Evolutionary conservation across 1,284 basidiomycete species (phyloP).

Genomic region (Paramarasmius palmivorus): DNA sequence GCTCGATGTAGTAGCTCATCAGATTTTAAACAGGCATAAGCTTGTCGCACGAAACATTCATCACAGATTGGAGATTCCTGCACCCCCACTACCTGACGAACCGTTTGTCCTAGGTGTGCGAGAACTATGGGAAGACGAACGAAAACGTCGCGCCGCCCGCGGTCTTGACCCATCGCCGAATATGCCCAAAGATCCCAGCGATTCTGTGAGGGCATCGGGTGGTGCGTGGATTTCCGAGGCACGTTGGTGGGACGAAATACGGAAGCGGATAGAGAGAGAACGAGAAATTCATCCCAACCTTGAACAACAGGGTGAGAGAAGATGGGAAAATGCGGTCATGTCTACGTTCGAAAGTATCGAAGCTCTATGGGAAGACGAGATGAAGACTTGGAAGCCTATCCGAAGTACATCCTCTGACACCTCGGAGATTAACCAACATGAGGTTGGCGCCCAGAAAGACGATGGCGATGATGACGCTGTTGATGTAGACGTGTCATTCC

Average conservation of each 20-base stretch:
- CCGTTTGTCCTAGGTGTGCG: conserved; percentile 87
- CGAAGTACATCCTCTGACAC: conserved; percentile 6
- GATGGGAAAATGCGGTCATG: conserved; percentile 71
- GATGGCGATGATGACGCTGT: conserved; percentile 24
- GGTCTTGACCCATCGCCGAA: conserved; percentile 72
- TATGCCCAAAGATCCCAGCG: conserved; percentile 65
- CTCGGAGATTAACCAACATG: background rate
- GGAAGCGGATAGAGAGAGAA: conserved; percentile 51
- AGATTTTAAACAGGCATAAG: conserved; percentile 82
- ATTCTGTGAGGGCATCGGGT: conserved; percentile 52
- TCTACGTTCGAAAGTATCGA: conserved; percentile 87
- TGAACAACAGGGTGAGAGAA: conserved; percentile 43
- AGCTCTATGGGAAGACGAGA: conserved; percentile 66
- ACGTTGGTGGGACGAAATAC: conserved; percentile 69
- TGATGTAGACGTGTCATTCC: conserved; percentile 22
- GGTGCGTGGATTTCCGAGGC: conserved; percentile 72
- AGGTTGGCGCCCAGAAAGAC: conserved; percentile 16
- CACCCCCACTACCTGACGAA: conserved; percentile 54
- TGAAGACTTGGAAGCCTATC: conserved; percentile 58
- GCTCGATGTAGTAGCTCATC: conserved; percentile 79
- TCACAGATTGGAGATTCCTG: conserved; percentile 65
- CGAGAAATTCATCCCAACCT: conserved; percentile 29
- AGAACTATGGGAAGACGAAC: conserved; percentile 96
- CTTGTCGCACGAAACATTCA: conserved; percentile 74
- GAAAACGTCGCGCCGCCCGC: conserved; percentile 61